Conservation (phyloP, 148 eudicot genomes). For the Amaranthus cruentus region DNA sequence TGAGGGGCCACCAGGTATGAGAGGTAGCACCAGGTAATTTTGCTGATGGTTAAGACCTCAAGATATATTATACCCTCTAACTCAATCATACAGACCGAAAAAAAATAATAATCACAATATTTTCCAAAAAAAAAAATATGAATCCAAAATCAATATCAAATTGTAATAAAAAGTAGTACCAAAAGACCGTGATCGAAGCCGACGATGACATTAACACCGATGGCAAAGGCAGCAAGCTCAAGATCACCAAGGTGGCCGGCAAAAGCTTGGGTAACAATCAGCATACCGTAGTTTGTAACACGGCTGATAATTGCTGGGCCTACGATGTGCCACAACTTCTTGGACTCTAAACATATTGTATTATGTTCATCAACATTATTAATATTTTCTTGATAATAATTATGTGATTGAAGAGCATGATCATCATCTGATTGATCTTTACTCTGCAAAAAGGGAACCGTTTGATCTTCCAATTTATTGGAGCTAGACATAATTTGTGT, state of each 20-base stretch:
- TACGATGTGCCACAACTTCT: slow-evolving; percentile 53
- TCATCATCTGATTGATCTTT: background rate
- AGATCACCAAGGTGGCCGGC: slow-evolving; percentile 58
- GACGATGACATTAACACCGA: slow-evolving; percentile 38
- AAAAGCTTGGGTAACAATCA: slow-evolving; percentile 47
- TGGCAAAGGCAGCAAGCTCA: slow-evolving; percentile 52
- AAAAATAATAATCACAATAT: too few species aligned
- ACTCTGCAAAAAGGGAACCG: slow-evolving; percentile 25
- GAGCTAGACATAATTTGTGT: too few species aligned
- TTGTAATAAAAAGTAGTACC: background rate
- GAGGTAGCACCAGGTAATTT: too few species aligned
- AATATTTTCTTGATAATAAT: background rate
- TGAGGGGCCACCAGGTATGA: too few species aligned
- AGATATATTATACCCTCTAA: too few species aligned
- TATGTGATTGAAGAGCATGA: background rate
- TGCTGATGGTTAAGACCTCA: too few species aligned
- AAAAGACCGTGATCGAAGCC: slow-evolving; percentile 48
- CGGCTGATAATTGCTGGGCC: slow-evolving; percentile 51
- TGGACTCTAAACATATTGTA: slow-evolving; percentile 41
- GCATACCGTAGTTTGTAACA: slow-evolving; percentile 36
- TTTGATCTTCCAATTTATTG: slow-evolving; percentile 15
- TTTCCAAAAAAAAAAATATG: background rate
- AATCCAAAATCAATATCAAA: background rate
- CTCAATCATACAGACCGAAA: too few species aligned
- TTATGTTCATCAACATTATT: background rate